Conservation (phyloP, 805 yeast species). For the Kluyveromyces lactis region DNA sequence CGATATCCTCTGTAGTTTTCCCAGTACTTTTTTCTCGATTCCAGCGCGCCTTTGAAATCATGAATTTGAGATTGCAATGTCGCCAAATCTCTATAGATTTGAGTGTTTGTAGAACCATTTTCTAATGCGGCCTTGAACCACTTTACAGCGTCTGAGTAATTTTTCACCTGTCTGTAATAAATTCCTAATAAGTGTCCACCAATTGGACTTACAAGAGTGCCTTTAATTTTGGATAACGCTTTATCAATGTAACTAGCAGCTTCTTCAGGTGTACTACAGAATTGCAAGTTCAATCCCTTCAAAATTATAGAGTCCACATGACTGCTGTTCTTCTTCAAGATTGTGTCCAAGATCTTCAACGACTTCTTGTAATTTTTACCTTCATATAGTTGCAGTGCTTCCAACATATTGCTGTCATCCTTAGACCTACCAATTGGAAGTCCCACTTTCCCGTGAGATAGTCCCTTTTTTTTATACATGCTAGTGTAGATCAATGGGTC, state of each 20-base stretch:
- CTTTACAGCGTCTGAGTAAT: conserved; percentile 69
- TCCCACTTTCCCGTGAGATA: conserved; percentile 10
- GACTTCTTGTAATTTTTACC: conserved; percentile 81
- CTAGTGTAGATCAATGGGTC: not conserved
- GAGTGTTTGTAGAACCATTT: conserved; percentile 70
- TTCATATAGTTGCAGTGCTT: conserved; percentile 79
- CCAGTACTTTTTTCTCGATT: conserved; percentile 59
- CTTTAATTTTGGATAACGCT: conserved; percentile 51
- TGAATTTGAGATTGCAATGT: conserved; percentile 73
- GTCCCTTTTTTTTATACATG: conserved; percentile 20
- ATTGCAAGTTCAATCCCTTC: conserved; percentile 65
- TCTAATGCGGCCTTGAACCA: conserved; percentile 69
- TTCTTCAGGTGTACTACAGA: conserved; percentile 51
- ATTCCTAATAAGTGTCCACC: conserved; percentile 83
- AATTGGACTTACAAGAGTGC: conserved; percentile 44
- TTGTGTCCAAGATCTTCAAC: conserved; percentile 61
- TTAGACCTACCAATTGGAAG: conserved; percentile 32
- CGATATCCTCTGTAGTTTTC: conserved; percentile 73
- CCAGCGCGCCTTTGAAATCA: conserved; percentile 54
- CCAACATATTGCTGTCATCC: conserved; percentile 70
- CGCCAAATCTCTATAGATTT: conserved; percentile 75
- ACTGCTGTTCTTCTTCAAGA: conserved; percentile 64
- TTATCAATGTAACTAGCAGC: conserved; percentile 52
- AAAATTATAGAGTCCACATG: conserved; percentile 79
- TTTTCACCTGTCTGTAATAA: conserved; percentile 59